Percentiles rank a stretch among this genome's conserved stretches.
These are phyloP conservation scores for Coemansia sp. DNA, from an alignment of 192 early-diverging fungal genomes.

Conservation along the genomic window DNA sequence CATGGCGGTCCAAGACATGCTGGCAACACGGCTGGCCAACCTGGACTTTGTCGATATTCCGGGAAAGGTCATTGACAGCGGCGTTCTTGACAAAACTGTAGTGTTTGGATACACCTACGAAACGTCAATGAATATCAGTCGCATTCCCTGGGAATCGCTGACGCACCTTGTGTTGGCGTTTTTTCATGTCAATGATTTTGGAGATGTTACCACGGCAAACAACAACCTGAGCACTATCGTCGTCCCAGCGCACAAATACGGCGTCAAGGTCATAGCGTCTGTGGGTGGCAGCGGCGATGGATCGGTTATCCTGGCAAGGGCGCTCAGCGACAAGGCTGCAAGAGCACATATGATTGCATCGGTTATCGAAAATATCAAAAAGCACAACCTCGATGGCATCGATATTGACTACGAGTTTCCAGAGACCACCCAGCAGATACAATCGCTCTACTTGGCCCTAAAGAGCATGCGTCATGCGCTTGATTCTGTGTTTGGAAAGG, in stretches of 20 bases:
- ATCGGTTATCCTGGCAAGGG: conserved; percentile 58
- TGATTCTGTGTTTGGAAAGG: conserved; percentile 50
- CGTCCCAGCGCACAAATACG: conserved; percentile 30
- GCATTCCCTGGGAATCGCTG: conserved; percentile 54
- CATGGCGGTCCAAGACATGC: neutral
- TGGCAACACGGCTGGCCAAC: conserved; percentile 5
- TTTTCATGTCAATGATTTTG: conserved; percentile 28
- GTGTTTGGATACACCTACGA: conserved; percentile 50
- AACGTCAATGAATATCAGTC: conserved; percentile 17
- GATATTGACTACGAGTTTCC: conserved; percentile 69
- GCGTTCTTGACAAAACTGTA: conserved; percentile 27
- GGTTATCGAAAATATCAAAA: conserved; percentile 42
- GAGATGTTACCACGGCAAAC: conserved; percentile 18
- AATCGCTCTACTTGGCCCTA: conserved; percentile 60
- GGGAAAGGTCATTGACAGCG: conserved; percentile 23
- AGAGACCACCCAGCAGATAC: conserved; percentile 57
- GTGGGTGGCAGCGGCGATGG: conserved; percentile 71
- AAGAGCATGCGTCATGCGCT: conserved; percentile 57
- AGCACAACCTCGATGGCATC: conserved; percentile 60
- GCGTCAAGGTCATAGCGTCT: conserved; percentile 62
- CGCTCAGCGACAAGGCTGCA: conserved; percentile 37
- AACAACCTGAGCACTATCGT: conserved; percentile 22
- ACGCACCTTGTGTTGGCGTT: conserved; percentile 67
- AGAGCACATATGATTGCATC: conserved; percentile 38
- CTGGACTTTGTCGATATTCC: conserved; percentile 23